Percentiles rank a stretch among this genome's conserved stretches.
Conservation (phyloP, 148 eudicot species). For the Camellia lanceoleosa region DNA sequence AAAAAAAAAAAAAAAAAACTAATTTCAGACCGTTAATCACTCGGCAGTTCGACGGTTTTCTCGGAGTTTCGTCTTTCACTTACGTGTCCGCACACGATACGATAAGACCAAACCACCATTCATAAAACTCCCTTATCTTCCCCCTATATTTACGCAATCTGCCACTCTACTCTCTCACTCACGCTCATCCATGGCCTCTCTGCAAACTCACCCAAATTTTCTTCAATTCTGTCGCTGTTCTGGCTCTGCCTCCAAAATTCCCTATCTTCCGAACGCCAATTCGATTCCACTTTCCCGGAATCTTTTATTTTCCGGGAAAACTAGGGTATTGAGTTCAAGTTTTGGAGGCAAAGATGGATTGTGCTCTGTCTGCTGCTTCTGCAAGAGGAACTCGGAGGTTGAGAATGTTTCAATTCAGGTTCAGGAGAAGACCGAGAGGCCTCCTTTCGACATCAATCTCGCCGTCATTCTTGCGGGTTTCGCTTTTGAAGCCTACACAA, state of each 20-base stretch:
- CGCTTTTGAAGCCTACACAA: conserved; percentile 90
- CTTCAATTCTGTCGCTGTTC: conserved; percentile 12
- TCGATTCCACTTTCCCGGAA: conserved; percentile 22
- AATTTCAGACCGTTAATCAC: conserved; percentile 12
- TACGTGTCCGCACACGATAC: conserved; percentile 6
- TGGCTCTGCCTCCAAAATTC: conserved; percentile 14
- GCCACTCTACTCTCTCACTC: conserved; percentile 9
- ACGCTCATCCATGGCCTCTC: conserved; percentile 35
- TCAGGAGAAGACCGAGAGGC: conserved; percentile 37
- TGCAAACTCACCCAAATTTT: conserved; percentile 19
- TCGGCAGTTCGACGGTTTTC: conserved; percentile 14
- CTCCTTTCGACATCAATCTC: conserved; percentile 74
- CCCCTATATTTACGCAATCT: conserved; percentile 9
- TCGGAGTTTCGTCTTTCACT: conserved; percentile 4
- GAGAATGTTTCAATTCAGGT: conserved; percentile 23
- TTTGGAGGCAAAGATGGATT: conserved; percentile 7
- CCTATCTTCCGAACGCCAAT: conserved; percentile 19
- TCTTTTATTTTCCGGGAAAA: conserved; percentile 22
- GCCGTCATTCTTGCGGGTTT: conserved; percentile 98
- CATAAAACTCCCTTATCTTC: neutral
- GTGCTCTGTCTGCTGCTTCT: conserved; percentile 24
- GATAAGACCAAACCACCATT: neutral
- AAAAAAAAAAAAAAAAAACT: too few species aligned
- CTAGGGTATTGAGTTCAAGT: conserved; percentile 32
- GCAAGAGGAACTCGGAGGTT: conserved; percentile 29